Conservation (phyloP, 2,329 filamentous ascomycete species). For the Leptographium galeiforme region DNA sequence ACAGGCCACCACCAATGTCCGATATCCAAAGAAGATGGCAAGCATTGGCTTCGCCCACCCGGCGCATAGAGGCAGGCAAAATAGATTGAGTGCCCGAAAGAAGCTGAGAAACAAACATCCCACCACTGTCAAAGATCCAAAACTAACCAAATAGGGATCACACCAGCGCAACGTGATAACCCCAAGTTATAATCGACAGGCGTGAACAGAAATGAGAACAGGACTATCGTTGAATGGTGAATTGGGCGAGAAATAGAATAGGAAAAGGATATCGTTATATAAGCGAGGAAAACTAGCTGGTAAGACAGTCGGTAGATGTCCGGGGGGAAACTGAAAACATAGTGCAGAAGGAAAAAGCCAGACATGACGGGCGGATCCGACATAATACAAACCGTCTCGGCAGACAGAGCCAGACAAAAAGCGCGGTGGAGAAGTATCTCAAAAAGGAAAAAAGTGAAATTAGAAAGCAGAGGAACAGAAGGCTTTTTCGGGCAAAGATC, state of each 20-base stretch:
- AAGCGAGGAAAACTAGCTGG: neutral
- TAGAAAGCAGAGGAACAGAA: constrained; percentile 1
- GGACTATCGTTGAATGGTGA: neutral
- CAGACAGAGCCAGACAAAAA: neutral
- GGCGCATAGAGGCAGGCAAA: no score
- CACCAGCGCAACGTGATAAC: no score
- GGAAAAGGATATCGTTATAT: constrained; percentile 9
- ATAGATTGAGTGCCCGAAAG: neutral
- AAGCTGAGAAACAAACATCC: neutral
- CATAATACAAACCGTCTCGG: constrained; percentile 6
- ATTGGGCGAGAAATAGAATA: constrained; percentile 1
- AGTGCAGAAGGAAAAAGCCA: constrained; percentile 4
- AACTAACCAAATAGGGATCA: neutral
- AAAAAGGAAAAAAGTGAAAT: neutral
- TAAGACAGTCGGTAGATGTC: neutral
- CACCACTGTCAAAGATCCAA: neutral
- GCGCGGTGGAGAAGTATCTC: neutral
- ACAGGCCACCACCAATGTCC: neutral
- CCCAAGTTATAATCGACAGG: neutral
- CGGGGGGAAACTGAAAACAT: neutral
- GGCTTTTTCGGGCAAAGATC: neutral
- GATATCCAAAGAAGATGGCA: neutral
- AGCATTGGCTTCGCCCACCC: neutral
- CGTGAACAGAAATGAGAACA: neutral
- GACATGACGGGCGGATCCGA: constrained; percentile 3